Evolutionary conservation across 202 grass and related monocot species (phyloP).

Genomic region (Schoenoplectus triqueter): DNA sequence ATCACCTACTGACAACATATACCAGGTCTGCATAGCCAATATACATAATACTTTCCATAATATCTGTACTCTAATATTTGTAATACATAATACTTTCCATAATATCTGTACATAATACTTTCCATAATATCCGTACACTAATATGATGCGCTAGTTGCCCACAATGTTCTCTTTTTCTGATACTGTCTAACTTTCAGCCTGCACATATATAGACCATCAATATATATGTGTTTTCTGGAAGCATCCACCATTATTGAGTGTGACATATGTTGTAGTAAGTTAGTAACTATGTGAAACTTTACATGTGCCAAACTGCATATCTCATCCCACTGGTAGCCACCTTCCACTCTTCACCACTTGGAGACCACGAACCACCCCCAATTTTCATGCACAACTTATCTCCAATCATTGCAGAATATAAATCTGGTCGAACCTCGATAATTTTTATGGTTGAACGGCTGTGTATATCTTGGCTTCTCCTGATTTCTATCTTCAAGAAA

Average conservation of each 20-base stretch:
- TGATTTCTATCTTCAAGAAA: conserved; percentile 63
- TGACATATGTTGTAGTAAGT: background rate
- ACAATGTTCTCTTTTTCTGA: background rate
- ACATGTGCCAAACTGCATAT: conserved; percentile 96
- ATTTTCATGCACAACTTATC: conserved; percentile 93
- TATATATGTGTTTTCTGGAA: background rate
- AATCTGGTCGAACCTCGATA: conserved; percentile 64
- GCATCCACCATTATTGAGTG: background rate
- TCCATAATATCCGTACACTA: background rate
- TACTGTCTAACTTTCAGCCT: background rate
- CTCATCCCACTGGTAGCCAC: conserved; percentile 58
- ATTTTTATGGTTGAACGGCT: conserved; percentile 80
- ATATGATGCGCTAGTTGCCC: background rate
- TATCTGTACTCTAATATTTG: background rate
- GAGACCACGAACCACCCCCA: conserved; percentile 74
- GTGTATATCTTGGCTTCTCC: conserved; percentile 78
- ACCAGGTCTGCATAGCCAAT: background rate
- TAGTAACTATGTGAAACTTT: conserved; percentile 30
- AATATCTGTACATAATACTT: background rate
- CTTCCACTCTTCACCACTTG: conserved; percentile 59
- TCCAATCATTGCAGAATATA: conserved; percentile 70
- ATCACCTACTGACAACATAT: background rate
- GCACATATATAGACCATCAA: background rate
- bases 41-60: background rate
- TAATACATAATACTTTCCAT: background rate